Base-by-base conservation (phyloP, 768 basidiomycete genomes). In the Lactarius deliciosus region DNA sequence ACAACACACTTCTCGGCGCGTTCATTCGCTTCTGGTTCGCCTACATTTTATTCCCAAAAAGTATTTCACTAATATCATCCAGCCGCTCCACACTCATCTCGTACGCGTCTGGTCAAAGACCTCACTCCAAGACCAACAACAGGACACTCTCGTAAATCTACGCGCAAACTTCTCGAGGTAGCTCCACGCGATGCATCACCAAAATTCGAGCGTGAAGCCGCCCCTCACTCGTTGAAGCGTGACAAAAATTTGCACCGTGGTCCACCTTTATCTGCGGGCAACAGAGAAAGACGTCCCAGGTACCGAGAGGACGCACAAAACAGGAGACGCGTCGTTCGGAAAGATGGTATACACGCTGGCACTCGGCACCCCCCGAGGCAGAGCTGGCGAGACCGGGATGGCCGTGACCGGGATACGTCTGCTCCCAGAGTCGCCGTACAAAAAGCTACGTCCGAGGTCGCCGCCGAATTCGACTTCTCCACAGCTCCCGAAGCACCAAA, bases 391-490 rank as follows among this genome's bases (percentile, higher is more conserved):
- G 10, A 56, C 32, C 32, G 38, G 34, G 28, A 20, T 34, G 15
- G 55, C 7, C 56, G 45, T 20, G 3, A n/a, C 9, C 40, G 45
- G 25, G 38, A 41, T 18, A 32, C 41, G 16, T 32, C 36, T 22
- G 47, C 30, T 5, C 18, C 18, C 36, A 25, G 45, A 40, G 7
- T 45, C 5, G 22, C 40, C 9, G 13, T 8, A 45, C 41, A 40
- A 40, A 50, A 30, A n/a, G 60, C 55, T 13, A 22, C 53, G 8
- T 58, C 60, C 45, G 36, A 32, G 25, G 32, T 81, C 5, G 72
- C 71, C 20, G 72, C 74, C 28, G 78, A 81, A 61, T 79, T 82
- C 28, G 79, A 81, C 64, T 70, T 75, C 13, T 76, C 77, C 3
- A 67, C 75, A 1, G 60, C 70, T 1, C 16, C 74, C 2, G 70